Base-by-base conservation (phyloP, 805 yeast species). In the Wickerhamiella hasegawae region DNA sequence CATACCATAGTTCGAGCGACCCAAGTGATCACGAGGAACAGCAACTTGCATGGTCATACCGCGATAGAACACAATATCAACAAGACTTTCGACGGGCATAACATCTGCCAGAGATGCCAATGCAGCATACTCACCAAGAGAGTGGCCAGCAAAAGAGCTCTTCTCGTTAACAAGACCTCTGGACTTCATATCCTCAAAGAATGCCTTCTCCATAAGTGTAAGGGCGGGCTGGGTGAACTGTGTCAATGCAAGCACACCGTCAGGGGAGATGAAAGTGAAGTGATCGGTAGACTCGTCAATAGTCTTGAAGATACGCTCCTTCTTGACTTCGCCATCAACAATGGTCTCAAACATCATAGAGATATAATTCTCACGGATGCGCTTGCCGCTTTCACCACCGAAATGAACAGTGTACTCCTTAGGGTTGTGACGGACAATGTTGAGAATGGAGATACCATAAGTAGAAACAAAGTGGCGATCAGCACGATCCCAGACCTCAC, bases 11-110 rank as follows among this genome's bases (percentile, higher is more conserved):
- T 90, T 90, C 40, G 98, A 90, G 65, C 97, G 79, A 33, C 99
- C 99, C 34, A 62, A 57, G 37, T 75, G 71, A 62, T 90, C 99
- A 66, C 99, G 79, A 57, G 97, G 97, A 46, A 90, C 99, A 32
- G 98, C 98, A 46, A 90, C 98, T 68, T 90, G 98, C 99, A 90
- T 90, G 33, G 99, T 92, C 97, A 90, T 90, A 71, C 99, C 99
- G 69, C 99, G 78, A 72, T 90, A 92, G 71, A 90, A 90, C 36
- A 87, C 97, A 59, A 87, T 93, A 59, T 87, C 97, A 43, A 87
- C 96, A 48, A 87, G 69, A 4, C 93, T 79, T 65, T 90, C 98
- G 50, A 90, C 84, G 33, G 97, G 94, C 97, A 90, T 87, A 40
- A 92, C 96, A 57, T 90, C 94, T 36, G 95, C 98, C 52, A 90